Percentiles rank a stretch among this genome's conserved stretches.
These are phyloP conservation scores for Platismatia glauca DNA, from an alignment of 495 filamentous ascomycete species.

Conservation along the genomic window DNA sequence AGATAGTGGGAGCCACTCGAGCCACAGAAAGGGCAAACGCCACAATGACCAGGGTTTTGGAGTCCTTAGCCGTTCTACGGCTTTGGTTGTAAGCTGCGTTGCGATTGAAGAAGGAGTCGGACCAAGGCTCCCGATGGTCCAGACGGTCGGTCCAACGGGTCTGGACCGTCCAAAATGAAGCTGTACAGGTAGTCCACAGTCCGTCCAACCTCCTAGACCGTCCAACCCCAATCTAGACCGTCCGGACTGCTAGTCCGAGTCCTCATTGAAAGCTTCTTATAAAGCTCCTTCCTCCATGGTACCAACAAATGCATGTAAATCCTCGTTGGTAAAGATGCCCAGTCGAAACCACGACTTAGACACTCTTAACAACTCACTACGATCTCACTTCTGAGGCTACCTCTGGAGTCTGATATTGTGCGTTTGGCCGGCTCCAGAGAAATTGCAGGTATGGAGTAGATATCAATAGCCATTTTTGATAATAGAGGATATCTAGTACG, in stretches of 20 bases:
- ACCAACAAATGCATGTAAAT: constrained; percentile 2
- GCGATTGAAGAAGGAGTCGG: too few relatives aligned
- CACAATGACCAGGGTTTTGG: neutral
- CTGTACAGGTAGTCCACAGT: constrained; percentile 6
- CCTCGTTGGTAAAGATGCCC: neutral
- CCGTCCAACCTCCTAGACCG: too few relatives aligned
- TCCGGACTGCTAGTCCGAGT: neutral
- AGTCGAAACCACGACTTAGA: neutral
- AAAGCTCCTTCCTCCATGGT: neutral
- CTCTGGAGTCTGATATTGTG: too few relatives aligned
- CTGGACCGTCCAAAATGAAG: constrained; percentile 5
- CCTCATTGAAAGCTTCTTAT: neutral
- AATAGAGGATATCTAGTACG: too few relatives aligned
- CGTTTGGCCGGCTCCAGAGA: too few relatives aligned
- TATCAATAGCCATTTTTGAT: too few relatives aligned
- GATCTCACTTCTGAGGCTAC: too few relatives aligned
- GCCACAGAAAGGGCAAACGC: neutral
- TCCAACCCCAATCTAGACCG: too few relatives aligned
- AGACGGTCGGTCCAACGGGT: too few relatives aligned
- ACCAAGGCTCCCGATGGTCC: neutral
- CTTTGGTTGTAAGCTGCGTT: too few relatives aligned
- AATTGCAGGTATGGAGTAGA: too few relatives aligned
- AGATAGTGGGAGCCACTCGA: neutral
- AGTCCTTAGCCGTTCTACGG: neutral
- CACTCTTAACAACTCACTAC: too few relatives aligned